Evolutionary conservation across 352 stramenopile genomes (phyloP).

Genomic region (Pythium pectinolyticum): DNA sequence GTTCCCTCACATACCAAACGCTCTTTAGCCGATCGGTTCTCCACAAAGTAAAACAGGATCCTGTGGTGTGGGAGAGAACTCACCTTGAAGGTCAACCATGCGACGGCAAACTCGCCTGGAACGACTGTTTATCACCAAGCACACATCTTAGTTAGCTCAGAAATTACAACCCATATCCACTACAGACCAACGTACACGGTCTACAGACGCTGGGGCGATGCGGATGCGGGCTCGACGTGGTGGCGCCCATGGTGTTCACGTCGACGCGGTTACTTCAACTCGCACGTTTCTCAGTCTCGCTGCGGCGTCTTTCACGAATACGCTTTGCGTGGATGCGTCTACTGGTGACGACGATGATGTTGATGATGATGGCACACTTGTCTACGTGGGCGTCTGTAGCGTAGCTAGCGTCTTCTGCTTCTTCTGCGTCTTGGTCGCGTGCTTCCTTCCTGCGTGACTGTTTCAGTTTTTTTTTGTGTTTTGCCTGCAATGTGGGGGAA

Average conservation of each 20-base stretch:
- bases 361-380: too few relatives aligned
- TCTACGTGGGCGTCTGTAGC: too few relatives aligned
- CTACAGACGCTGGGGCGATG: constrained; percentile 2
- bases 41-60: background rate
- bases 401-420: too few relatives aligned
- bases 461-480: too few relatives aligned
- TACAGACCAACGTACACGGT: constrained; percentile 10
- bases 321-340: constrained; percentile 6
- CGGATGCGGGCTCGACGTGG: constrained; percentile 3
- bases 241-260: constrained; percentile 10
- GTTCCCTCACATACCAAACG: background rate
- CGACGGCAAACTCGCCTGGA: constrained; percentile 76
- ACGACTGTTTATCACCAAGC: constrained; percentile 47
- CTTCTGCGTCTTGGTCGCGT: too few relatives aligned
- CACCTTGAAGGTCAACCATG: constrained; percentile 88
- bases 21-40: background rate
- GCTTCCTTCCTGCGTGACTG: too few relatives aligned
- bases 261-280: constrained; percentile 8
- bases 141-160: constrained; percentile 4
- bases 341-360: too few relatives aligned
- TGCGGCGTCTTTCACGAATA: background rate
- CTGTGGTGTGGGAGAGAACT: too few relatives aligned
- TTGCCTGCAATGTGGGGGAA: background rate
- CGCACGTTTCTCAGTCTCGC: background rate
- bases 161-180: background rate